Percentiles rank a stretch among this genome's conserved stretches.
Evolutionary conservation across 1,284 basidiomycete genomes (phyloP).

Genomic region (Rhodotorula sp.): DNA sequence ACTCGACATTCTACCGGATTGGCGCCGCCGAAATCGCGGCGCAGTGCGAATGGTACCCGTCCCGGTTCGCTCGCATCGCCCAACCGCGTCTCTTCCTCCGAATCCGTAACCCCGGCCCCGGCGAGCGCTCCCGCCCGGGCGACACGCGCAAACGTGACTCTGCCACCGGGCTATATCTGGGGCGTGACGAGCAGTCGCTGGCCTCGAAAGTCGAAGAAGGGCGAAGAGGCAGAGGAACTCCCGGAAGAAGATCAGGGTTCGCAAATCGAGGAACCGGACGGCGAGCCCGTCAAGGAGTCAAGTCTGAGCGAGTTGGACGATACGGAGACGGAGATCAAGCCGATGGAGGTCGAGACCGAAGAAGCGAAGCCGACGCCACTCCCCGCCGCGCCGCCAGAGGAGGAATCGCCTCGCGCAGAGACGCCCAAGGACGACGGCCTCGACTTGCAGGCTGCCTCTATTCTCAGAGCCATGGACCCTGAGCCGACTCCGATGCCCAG

Average conservation of each 20-base stretch:
- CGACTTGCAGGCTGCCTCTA: background rate
- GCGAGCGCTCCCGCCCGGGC: constrained; percentile 11
- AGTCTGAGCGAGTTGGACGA: background rate
- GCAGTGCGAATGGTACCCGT: background rate
- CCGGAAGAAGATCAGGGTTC: background rate
- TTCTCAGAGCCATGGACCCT: background rate
- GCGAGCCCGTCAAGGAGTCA: background rate
- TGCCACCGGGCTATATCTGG: constrained; percentile 33
- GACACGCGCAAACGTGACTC: constrained; percentile 30
- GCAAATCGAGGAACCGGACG: background rate
- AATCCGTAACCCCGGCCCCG: background rate
- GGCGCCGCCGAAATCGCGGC: background rate
- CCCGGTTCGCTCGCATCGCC: background rate
- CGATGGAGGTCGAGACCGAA: background rate
- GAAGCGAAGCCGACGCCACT: background rate
- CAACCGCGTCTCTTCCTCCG: background rate
- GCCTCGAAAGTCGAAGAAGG: background rate
- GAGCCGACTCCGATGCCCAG: background rate
- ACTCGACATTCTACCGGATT: background rate
- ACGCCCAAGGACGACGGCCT: background rate
- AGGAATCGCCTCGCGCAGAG: background rate
- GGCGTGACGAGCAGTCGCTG: constrained; percentile 28
- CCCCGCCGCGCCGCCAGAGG: background rate
- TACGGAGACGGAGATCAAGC: background rate
- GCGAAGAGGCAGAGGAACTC: background rate